Evolutionary conservation across 164 flowering plant species (phyloP).

Genomic region (Liquidambar formosana): DNA sequence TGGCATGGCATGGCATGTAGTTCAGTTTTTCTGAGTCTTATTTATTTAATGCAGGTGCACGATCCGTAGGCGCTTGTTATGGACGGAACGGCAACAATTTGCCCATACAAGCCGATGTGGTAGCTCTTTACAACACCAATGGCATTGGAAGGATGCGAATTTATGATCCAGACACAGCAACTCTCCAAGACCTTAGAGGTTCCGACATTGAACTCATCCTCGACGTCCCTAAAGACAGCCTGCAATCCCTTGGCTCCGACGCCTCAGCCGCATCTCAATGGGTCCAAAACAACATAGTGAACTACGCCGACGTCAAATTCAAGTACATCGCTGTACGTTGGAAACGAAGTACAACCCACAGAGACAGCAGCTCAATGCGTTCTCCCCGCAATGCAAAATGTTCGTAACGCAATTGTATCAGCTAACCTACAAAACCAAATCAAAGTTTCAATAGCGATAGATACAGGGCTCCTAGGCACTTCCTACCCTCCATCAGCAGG

Average conservation of each 20-base stretch:
- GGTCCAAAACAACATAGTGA: constrained; percentile 21
- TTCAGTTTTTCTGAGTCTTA: too few species aligned
- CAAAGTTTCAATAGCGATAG: constrained; percentile 20
- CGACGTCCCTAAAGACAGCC: constrained; percentile 21
- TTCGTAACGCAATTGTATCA: constrained; percentile 9
- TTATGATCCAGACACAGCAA: constrained; percentile 12
- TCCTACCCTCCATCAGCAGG: constrained; percentile 21
- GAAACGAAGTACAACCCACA: constrained; percentile 18
- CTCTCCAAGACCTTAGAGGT: constrained; percentile 19
- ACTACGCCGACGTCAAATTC: constrained; percentile 20
- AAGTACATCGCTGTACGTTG: constrained; percentile 27
- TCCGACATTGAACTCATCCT: constrained; percentile 25
- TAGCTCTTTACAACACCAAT: constrained; percentile 6
- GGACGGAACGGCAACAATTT: constrained; percentile 20
- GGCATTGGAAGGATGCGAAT: constrained; percentile 17
- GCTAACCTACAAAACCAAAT: constrained; percentile 12
- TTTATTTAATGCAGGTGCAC: constrained; percentile 7
- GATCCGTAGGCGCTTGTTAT: constrained; percentile 21
- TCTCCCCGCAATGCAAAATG: constrained; percentile 18
- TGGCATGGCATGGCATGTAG: too few species aligned
- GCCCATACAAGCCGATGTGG: constrained; percentile 13
- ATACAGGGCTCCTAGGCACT: not conserved
- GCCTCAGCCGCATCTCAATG: constrained; percentile 12
- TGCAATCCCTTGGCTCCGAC: constrained; percentile 9
- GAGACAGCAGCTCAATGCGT: constrained; percentile 1